A percentile compares a stretch with the other conserved stretches of the same genome.
Evolutionary conservation across 78 protist species (phyloP).

Genomic region (Tieghemostelium lacteum): DNA sequence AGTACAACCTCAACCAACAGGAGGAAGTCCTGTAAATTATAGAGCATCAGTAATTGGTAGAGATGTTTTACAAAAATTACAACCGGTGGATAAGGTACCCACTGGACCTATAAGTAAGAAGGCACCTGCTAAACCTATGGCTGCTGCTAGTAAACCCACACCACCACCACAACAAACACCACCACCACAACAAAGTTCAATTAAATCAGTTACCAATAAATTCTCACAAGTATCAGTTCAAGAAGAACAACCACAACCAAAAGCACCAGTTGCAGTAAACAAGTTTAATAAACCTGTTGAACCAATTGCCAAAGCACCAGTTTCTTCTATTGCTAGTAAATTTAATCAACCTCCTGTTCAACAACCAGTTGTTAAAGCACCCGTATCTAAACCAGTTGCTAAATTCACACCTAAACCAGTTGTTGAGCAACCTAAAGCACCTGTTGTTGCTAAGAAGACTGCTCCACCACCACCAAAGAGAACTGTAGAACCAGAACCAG

Average conservation of each 20-base stretch:
- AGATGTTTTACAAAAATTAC: slow-evolving; percentile 18
- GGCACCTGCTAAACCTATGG: slow-evolving; percentile 14
- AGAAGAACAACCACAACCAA: neutral
- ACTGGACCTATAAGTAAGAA: slow-evolving; percentile 3
- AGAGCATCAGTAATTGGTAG: slow-evolving; percentile 45
- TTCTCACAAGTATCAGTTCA: neutral
- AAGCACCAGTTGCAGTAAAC: neutral
- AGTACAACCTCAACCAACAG: slow-evolving; percentile 28
- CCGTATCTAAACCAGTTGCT: slow-evolving; percentile 3
- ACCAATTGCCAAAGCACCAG: neutral
- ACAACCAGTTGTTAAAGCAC: neutral
- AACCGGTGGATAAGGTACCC: slow-evolving; percentile 59
- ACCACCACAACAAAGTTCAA: neutral
- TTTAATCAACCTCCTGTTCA: neutral
- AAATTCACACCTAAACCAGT: slow-evolving; percentile 4
- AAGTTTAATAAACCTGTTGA: neutral
- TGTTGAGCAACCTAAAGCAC: neutral
- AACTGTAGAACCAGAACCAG: slow-evolving; percentile 66
- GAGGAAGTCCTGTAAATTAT: neutral
- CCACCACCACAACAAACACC: slow-evolving; percentile 20
- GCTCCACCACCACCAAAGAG: slow-evolving; percentile 71
- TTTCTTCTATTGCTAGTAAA: neutral
- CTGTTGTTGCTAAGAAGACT: slow-evolving; percentile 43
- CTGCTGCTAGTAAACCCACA: slow-evolving; percentile 33
- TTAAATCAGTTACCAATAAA: neutral